Conservation (phyloP, 345 rosid species). For the Stellera chamaejasme region DNA sequence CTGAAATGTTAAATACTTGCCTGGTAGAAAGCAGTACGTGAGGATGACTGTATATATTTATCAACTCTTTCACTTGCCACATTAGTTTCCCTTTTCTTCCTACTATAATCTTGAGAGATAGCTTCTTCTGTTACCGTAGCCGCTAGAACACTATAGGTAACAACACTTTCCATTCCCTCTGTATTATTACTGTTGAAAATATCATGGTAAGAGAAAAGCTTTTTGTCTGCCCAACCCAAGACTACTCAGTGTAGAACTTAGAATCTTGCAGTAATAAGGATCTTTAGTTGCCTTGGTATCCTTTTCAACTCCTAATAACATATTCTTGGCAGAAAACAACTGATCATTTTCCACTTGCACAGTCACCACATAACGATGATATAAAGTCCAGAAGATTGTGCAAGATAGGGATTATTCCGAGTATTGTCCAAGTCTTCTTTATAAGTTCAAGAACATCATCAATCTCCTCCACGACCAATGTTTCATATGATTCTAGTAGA, state of each 20-base stretch:
- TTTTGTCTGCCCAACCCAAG: conserved; percentile 78
- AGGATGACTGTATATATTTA: conserved; percentile 69
- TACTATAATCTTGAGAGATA: conserved; percentile 49
- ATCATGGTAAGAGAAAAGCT: conserved; percentile 74
- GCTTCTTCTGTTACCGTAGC: conserved; percentile 63
- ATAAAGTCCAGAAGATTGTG: conserved; percentile 88
- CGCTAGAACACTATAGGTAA: conserved; percentile 58
- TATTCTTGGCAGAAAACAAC: conserved; percentile 67
- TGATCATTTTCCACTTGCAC: conserved; percentile 73
- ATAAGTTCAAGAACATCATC: conserved; percentile 86
- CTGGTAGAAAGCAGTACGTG: conserved; percentile 69
- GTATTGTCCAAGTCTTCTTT: conserved; percentile 85
- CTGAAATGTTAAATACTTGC: conserved; percentile 28
- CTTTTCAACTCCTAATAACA: conserved; percentile 61
- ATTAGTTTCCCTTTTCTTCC: conserved; percentile 50
- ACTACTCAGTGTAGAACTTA: conserved; percentile 53
- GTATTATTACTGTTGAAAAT: conserved; percentile 56
- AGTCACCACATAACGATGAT: conserved; percentile 62
- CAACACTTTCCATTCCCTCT: conserved; percentile 60
- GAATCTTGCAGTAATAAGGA: conserved; percentile 41
- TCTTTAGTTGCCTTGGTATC: conserved; percentile 55
- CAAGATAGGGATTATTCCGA: conserved; percentile 64
- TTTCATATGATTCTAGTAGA: conserved; percentile 73
- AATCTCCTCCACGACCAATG: conserved; percentile 66
- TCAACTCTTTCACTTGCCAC: conserved; percentile 58